Evolutionary conservation across 1,284 basidiomycete species (phyloP).

Genomic region (Trichosporon sp.): DNA sequence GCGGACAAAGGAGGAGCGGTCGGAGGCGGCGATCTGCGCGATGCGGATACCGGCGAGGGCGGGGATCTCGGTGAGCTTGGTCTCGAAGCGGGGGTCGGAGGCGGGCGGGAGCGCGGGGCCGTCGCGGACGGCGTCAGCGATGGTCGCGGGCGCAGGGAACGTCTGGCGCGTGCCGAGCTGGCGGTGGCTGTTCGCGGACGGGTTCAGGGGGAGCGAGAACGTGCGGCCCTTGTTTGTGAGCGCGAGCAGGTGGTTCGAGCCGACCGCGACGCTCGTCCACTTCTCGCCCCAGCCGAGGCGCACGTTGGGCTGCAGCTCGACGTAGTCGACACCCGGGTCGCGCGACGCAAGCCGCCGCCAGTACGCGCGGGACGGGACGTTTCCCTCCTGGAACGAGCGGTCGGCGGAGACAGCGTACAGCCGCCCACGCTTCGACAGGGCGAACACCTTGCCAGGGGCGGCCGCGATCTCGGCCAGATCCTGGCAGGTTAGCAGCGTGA

Average conservation of each 20-base stretch:
- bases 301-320: constrained; percentile 53
- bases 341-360: constrained; percentile 37
- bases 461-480: constrained; percentile 62
- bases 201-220: constrained; percentile 72
- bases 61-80: constrained; percentile 73
- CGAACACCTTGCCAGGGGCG: constrained; percentile 60
- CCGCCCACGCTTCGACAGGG: constrained; percentile 63
- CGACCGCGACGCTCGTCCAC: constrained; percentile 68
- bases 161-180: constrained; percentile 74
- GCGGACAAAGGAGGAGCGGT: constrained; percentile 66
- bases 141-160: constrained; percentile 48
- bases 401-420: constrained; percentile 65
- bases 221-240: constrained; percentile 75
- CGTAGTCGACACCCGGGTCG: constrained; percentile 46
- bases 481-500: constrained; percentile 48
- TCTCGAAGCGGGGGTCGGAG: constrained; percentile 64
- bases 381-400: constrained; percentile 41
- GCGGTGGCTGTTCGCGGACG: constrained; percentile 73
- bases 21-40: constrained; percentile 69
- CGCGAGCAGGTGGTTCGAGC: constrained; percentile 76
- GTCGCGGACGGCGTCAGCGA: constrained; percentile 31
- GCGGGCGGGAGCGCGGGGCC: constrained; percentile 30
- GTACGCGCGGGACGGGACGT: constrained; percentile 30
- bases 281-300: constrained; percentile 57
- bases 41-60: constrained; percentile 63